Evolutionary conservation across 108 stramenopile species (phyloP).

Genomic region (Cyclostephanos tholiformis): DNA sequence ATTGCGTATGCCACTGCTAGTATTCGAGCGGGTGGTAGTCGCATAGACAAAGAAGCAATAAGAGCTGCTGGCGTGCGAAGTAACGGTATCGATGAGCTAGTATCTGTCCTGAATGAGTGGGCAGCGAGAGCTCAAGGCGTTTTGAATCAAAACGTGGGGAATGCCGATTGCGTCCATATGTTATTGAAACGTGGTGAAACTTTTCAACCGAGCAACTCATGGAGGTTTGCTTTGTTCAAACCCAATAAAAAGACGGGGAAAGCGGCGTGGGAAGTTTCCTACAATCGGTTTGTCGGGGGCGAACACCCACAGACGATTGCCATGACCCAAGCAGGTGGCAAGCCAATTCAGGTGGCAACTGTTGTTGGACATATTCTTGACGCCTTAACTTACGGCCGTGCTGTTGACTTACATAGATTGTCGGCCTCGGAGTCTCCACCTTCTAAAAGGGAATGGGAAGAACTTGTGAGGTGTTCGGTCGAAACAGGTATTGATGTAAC

Average conservation of each 20-base stretch:
- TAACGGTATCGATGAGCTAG: constrained; percentile 59
- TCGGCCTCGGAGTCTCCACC: constrained; percentile 47
- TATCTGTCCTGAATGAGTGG: constrained; percentile 55
- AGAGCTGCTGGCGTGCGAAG: constrained; percentile 70
- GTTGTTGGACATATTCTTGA: constrained; percentile 71
- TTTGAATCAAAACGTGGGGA: constrained; percentile 8
- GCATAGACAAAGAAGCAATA: constrained; percentile 50
- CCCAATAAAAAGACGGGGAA: constrained; percentile 74
- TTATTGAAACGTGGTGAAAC: constrained; percentile 26
- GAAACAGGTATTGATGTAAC: constrained; percentile 57
- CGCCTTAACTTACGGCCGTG: constrained; percentile 58
- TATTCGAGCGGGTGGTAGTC: constrained; percentile 46
- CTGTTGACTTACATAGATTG: constrained; percentile 60
- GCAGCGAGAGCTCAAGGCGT: constrained; percentile 25
- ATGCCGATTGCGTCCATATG: constrained; percentile 1
- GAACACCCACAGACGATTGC: constrained; percentile 73
- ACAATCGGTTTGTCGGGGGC: constrained; percentile 60
- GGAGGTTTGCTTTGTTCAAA: constrained; percentile 72
- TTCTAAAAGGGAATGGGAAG: constrained; percentile 63
- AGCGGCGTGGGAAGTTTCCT: constrained; percentile 77
- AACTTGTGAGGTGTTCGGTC: constrained; percentile 52
- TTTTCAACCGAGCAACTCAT: constrained; percentile 42
- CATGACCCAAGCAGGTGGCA: constrained; percentile 65
- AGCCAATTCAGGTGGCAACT: constrained; percentile 69
- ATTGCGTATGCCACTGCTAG: constrained; percentile 69